Evolutionary conservation across 257 asterid species (phyloP), one percentile per base, ranked within the genome.

Genomic region (Buddleja alternifolia): DNA sequence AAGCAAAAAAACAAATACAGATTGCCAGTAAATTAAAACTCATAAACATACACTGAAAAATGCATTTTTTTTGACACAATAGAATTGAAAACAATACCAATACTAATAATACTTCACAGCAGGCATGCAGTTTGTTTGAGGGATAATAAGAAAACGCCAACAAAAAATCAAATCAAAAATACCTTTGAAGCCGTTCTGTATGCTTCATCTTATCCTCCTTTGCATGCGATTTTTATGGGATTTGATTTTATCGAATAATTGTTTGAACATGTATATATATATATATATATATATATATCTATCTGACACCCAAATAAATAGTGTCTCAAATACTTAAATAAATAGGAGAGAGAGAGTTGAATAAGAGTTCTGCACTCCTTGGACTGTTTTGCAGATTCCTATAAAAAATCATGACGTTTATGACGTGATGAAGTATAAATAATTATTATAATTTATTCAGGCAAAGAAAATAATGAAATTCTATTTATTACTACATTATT

Each of bases 361-460:
- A 52, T 58, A 53, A 51, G 0, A 29, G 42, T 24, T 32, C 64
- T 21, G 42, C 17, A 40, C 9, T 53, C 9, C 50, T 54, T 67
- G 78, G 74, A 60, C 63, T 61, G 23, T 63, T 75, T 55, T 63
- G 69, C 25, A 37, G 34, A 44, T 60, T 61, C 54, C 62, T 10
- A 60, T 45, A 12, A 16, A 71, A 41, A 25, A 17, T 10, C 24
- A 15, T 12, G 46, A 42, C 51, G 54, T 56, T 41, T 19, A 4
- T 16, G 65, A 74, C 73, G 60, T n/a, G n/a, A n/a, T 41, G 64
- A 73, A 74, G 32, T 7, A 0, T 51, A 41, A 60, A 44, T 75
- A 36, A 75, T n/a, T n/a, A 69, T 62, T 21, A 3, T 15, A 29
- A 9, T 55, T 15, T 41, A 41, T 41, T 41, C 24, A 50, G 25